A percentile compares a stretch with the other conserved stretches of the same genome.
Conservation (phyloP, 2,329 filamentous ascomycete species). For the Arthrinium phaeospermum region DNA sequence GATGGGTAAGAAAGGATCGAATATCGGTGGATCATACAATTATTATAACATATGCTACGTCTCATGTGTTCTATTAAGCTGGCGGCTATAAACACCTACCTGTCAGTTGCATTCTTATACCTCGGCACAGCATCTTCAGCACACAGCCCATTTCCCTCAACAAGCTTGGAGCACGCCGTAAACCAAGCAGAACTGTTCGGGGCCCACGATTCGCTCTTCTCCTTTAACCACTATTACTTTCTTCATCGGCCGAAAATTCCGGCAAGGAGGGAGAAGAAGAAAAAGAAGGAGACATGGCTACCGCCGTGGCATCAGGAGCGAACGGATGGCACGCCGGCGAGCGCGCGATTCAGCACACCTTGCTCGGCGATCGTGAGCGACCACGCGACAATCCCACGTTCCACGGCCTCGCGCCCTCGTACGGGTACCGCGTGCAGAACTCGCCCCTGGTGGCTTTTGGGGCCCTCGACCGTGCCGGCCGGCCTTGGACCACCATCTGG, state of each 20-base stretch:
- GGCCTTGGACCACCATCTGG: slow-evolving; percentile 80
- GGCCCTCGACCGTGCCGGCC: slow-evolving; percentile 66
- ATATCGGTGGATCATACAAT: background rate
- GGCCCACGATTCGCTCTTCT: background rate
- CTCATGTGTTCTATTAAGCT: background rate
- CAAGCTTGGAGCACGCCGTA: background rate
- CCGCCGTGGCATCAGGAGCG: background rate
- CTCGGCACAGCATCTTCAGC: background rate
- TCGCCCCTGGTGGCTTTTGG: slow-evolving; percentile 77
- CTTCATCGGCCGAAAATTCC: background rate
- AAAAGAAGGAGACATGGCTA: background rate
- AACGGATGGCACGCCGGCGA: slow-evolving; percentile 69
- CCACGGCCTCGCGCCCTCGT: slow-evolving; percentile 65
- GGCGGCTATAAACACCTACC: background rate
- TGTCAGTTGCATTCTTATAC: background rate
- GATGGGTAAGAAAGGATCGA: background rate
- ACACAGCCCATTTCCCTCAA: background rate
- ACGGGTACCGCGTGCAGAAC: slow-evolving; percentile 63
- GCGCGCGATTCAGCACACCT: slow-evolving; percentile 60
- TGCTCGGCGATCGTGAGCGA: slow-evolving; percentile 59
- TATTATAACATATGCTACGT: background rate
- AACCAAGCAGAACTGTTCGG: slow-evolving; percentile 6
- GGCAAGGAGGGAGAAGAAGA: background rate
- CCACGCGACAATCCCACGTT: slow-evolving; percentile 69
- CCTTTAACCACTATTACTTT: background rate